Evolutionary conservation across 257 asterid species (phyloP).

Genomic region (Solanum pimpinellifolium): DNA sequence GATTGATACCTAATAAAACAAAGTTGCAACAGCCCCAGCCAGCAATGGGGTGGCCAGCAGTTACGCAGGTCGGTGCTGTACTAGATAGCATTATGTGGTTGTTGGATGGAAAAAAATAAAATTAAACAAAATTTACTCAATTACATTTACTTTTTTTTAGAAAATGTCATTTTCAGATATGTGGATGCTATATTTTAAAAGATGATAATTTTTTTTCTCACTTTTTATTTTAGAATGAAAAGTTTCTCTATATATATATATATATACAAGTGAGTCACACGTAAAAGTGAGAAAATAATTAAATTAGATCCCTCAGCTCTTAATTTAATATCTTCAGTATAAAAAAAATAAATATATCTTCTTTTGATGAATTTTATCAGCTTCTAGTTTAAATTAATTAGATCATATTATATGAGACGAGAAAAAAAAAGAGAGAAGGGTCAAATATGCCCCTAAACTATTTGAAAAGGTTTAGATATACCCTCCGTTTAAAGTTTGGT

Average conservation of each 20-base stretch:
- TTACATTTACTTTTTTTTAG: not conserved
- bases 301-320: accelerated
- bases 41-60: not conserved
- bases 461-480: no score
- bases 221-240: not conserved
- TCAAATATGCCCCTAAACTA: no score
- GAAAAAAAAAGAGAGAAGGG: no score
- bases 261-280: not conserved
- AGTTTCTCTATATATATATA: not conserved
- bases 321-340: not conserved
- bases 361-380: not conserved
- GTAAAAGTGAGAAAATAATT: not conserved
- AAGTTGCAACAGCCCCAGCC: not conserved
- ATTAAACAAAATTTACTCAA: not conserved
- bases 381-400: not conserved
- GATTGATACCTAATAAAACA: not conserved
- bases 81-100: not conserved
- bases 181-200: not conserved
- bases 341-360: not conserved
- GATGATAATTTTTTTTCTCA: not conserved
- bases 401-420: no score
- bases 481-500: no score
- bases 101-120: not conserved
- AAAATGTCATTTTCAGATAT: not conserved
- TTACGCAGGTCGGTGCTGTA: not conserved